Evolutionary conservation across 2,329 filamentous ascomycete genomes (phyloP).

Genomic region (Diplodia corticola): DNA sequence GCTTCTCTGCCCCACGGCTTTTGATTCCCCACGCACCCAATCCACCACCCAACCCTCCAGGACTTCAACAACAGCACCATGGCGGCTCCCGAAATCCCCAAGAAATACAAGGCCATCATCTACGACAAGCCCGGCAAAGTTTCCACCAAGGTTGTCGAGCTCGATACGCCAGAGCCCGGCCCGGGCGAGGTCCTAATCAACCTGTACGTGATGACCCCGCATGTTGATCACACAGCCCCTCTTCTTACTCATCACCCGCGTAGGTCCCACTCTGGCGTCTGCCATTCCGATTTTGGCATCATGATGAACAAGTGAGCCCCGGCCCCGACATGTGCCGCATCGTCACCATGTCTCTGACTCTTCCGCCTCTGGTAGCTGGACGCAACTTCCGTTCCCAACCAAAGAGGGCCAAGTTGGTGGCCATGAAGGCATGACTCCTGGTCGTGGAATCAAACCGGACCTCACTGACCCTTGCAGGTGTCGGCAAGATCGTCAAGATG

Average conservation of each 20-base stretch:
- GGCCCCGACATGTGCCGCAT: background rate
- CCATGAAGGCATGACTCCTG: constrained; percentile 59
- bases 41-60: background rate
- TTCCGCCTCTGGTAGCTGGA: constrained; percentile 43
- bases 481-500: constrained; percentile 65
- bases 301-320: constrained; percentile 43
- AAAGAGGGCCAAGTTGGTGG: constrained; percentile 65
- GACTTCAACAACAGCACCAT: constrained; percentile 24
- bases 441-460: background rate
- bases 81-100: constrained; percentile 44
- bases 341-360: background rate
- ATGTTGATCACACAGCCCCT: background rate
- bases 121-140: constrained; percentile 67
- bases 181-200: constrained; percentile 64
- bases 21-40: background rate
- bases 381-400: constrained; percentile 59
- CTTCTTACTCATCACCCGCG: constrained; percentile 2
- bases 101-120: constrained; percentile 63
- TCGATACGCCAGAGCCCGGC: constrained; percentile 66
- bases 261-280: constrained; percentile 26
- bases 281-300: constrained; percentile 27
- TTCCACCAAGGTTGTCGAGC: constrained; percentile 63
- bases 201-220: constrained; percentile 46
- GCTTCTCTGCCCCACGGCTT: background rate
- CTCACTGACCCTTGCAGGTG: constrained; percentile 46